phyloP scores from a whole-genome alignment of 1,139 yeast species.

The Zygosaccharomyces sapae region DNA sequence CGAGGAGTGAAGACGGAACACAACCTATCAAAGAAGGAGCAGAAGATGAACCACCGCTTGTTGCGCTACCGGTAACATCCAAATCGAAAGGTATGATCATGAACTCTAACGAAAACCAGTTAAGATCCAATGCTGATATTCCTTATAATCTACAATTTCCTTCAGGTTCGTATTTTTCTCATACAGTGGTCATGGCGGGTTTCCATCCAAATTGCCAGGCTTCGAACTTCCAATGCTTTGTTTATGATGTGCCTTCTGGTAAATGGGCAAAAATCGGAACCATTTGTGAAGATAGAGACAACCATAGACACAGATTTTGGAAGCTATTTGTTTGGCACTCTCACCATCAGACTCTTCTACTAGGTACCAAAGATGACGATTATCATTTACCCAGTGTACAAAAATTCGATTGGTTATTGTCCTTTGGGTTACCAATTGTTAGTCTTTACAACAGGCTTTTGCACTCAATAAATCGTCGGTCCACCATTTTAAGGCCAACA shows the following conservation, averaged over 20 bases:
- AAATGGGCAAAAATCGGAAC: constrained; percentile 62
- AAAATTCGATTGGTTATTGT: constrained; percentile 52
- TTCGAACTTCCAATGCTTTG: constrained; percentile 50
- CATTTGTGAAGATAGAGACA: constrained; percentile 49
- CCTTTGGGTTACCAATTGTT: constrained; percentile 64
- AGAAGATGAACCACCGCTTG: constrained; percentile 26
- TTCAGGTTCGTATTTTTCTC: constrained; percentile 60
- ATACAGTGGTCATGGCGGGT: constrained; percentile 58
- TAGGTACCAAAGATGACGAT: constrained; percentile 49
- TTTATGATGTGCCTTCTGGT: constrained; percentile 57
- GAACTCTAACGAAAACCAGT: constrained; percentile 17
- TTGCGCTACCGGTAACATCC: constrained; percentile 35
- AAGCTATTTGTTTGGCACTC: constrained; percentile 70
- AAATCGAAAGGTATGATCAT: constrained; percentile 35
- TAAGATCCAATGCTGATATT: constrained; percentile 16
- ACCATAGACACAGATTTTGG: constrained; percentile 58
- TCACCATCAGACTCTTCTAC: constrained; percentile 59
- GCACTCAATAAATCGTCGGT: constrained; percentile 17
- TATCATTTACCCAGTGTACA: constrained; percentile 52
- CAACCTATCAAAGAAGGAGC: constrained; percentile 6
- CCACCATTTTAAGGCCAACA: neutral
- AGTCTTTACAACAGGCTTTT: constrained; percentile 43
- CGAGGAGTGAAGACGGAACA: constrained; percentile 10
- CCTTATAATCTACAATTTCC: constrained; percentile 47
- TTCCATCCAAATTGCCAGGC: constrained; percentile 41